A percentile compares a stretch with the other conserved stretches of the same genome.
These are phyloP conservation scores for Trichoderma aggressivum DNA, from an alignment of 2,329 filamentous ascomycete species.

Conservation along the genomic window DNA sequence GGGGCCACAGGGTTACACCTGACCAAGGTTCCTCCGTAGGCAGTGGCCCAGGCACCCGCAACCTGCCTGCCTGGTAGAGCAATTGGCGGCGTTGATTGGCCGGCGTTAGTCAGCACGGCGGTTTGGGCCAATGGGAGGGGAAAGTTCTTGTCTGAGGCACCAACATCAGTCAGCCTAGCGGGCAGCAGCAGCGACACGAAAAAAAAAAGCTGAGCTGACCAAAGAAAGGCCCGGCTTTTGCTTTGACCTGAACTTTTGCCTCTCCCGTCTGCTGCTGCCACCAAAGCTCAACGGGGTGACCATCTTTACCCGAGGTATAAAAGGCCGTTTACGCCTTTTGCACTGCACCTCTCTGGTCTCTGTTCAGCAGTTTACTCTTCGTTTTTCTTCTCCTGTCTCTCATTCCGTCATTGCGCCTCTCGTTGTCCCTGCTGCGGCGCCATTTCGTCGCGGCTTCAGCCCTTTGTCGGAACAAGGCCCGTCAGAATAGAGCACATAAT, in stretches of 20 bases:
- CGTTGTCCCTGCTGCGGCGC: slow-evolving; percentile 5
- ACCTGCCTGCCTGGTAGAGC: slow-evolving; percentile 27
- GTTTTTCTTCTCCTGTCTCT: slow-evolving; percentile 21
- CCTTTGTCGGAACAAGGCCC: neutral
- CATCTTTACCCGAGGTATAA: slow-evolving; percentile 27
- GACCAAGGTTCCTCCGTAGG: slow-evolving; percentile 27
- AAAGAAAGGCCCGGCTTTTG: slow-evolving; percentile 20
- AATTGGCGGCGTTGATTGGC: slow-evolving; percentile 29
- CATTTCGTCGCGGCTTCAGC: slow-evolving; percentile 13
- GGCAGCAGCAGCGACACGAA: slow-evolving; percentile 21
- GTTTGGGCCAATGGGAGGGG: slow-evolving; percentile 29
- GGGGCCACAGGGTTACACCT: slow-evolving; percentile 24
- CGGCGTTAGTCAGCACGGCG: slow-evolving; percentile 25
- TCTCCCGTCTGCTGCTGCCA: slow-evolving; percentile 20
- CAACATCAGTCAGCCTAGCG: slow-evolving; percentile 25
- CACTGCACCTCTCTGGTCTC: slow-evolving; percentile 23
- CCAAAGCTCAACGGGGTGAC: slow-evolving; percentile 19
- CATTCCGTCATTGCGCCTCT: neutral
- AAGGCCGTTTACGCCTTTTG: slow-evolving; percentile 27
- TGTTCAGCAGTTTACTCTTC: slow-evolving; percentile 13
- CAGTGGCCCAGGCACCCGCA: slow-evolving; percentile 30
- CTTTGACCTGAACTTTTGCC: slow-evolving; percentile 27
- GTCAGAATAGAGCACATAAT: neutral
- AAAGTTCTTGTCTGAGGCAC: slow-evolving; percentile 37
- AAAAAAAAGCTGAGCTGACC: slow-evolving; percentile 34